Base-by-base conservation (phyloP, 306 rosid species). In the Potentilla sterilis region DNA sequence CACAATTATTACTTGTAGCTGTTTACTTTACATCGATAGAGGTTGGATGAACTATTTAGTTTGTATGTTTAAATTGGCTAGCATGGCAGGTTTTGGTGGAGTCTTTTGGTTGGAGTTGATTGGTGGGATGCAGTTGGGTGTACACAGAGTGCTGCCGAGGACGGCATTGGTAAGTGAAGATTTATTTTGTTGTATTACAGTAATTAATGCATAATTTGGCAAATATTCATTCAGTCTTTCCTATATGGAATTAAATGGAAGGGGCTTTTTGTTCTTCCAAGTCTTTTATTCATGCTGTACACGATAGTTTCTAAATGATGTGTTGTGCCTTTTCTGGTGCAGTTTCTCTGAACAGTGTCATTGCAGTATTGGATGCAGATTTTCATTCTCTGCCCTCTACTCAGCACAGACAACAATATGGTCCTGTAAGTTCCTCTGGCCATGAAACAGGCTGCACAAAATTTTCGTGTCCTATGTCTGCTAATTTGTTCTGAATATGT, bases 61-160 rank as follows among this genome's bases (percentile, higher is more conserved):
- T 14, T 28, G 6, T 24, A 15, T 21, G 14, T 48, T 9, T 61
- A 24, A 49, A 73, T 8, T 43, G 55, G 19, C 34, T 38, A 22
- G 74, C 38, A 44, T 78, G 72, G 77, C 89, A 95, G 99, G 85
- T 95, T 95, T 88, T 95, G 99, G 99, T 95, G 99, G 99, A 95
- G 99, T 86, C 96, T 95, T 84, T 85, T 90, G 82, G 97, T 90
- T 83, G 98, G 99, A 57, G 99, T 95, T 84, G 98, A 95, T 88
- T 95, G 99, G 97, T 95, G 99, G 99, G 99, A 95, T 89, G 99
- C 99, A 73, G 97, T 95, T 78, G 99, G 98, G 66, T 92, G 98
- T 78, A 92, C 97, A 5, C 99, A 95, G 84, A 95, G 99, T 89
- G 99, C 99, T 82, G 95, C 99, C 4, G 99, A 95, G 85, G 99